Conservation (phyloP, 768 basidiomycete genomes). For the Galerina marginata region DNA sequence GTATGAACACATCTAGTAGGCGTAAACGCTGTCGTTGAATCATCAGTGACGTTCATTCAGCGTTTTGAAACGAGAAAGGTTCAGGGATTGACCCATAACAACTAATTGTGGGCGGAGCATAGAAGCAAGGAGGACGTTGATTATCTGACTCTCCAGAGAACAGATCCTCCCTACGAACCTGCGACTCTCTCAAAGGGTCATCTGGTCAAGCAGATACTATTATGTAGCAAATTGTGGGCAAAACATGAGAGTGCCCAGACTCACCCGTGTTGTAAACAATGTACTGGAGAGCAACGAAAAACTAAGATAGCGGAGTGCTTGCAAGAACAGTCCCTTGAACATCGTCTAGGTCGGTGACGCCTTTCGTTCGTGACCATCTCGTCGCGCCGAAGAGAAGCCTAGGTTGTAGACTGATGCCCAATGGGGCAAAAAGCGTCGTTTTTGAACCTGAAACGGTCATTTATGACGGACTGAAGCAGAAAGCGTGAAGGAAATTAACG, state of each 20-base stretch:
- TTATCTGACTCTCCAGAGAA: slow-evolving; percentile 47
- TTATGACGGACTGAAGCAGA: neutral
- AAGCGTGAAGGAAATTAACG: slow-evolving; percentile 35
- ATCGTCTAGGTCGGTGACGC: slow-evolving; percentile 86
- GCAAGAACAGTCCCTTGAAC: slow-evolving; percentile 24
- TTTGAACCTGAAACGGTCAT: slow-evolving; percentile 55
- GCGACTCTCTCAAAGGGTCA: slow-evolving; percentile 59
- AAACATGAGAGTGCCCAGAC: slow-evolving; percentile 13
- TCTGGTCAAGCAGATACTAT: slow-evolving; percentile 88
- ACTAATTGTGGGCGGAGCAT: neutral
- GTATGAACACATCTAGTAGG: no score
- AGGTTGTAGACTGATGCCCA: slow-evolving; percentile 83
- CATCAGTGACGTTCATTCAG: no score
- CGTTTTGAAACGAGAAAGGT: no score
- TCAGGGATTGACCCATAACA: no score
- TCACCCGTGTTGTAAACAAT: slow-evolving; percentile 25
- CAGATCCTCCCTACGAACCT: slow-evolving; percentile 4
- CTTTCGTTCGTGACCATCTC: slow-evolving; percentile 70
- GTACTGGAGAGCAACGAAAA: slow-evolving; percentile 1
- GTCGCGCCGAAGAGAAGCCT: slow-evolving; percentile 80
- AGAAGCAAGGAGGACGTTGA: slow-evolving; percentile 18
- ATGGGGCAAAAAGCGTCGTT: slow-evolving; percentile 82
- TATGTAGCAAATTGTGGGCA: slow-evolving; percentile 30
- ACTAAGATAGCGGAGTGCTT: neutral
- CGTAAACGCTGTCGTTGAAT: no score